Evolutionary conservation across 805 yeast species (phyloP).

Genomic region (Zygosaccharomyces bisporus): DNA sequence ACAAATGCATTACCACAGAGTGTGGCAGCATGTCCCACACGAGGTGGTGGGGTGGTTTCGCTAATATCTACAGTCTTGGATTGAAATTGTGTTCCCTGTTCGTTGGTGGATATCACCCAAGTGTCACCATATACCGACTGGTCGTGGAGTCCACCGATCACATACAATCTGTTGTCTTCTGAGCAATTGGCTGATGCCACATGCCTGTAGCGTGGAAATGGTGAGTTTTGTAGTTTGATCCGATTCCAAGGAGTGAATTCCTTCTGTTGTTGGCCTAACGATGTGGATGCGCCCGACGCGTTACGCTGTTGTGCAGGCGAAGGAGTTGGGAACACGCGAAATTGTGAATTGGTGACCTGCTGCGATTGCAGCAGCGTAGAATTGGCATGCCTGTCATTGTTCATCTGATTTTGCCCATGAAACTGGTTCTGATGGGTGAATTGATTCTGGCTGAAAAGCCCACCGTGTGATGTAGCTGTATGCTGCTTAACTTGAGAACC

Average conservation of each 20-base stretch:
- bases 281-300: slow-evolving; percentile 31
- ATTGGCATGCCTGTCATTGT: slow-evolving; percentile 8
- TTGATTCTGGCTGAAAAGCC: slow-evolving; percentile 9
- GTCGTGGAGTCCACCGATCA: slow-evolving; percentile 95
- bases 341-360: slow-evolving; percentile 9
- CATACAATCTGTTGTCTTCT: slow-evolving; percentile 73
- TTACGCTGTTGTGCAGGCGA: slow-evolving; percentile 31
- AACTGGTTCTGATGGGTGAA: slow-evolving; percentile 17
- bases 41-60: slow-evolving; percentile 85
- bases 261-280: slow-evolving; percentile 21
- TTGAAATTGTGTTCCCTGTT: slow-evolving; percentile 38
- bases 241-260: slow-evolving; percentile 61
- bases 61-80: slow-evolving; percentile 60
- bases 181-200: slow-evolving; percentile 74
- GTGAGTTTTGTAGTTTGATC: slow-evolving; percentile 63
- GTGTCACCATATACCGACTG: slow-evolving; percentile 92
- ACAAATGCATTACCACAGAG: slow-evolving; percentile 93
- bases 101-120: slow-evolving; percentile 66
- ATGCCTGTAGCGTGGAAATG: slow-evolving; percentile 94
- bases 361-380: slow-evolving; percentile 19
- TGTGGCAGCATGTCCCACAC: slow-evolving; percentile 93
- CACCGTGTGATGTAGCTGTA: slow-evolving; percentile 2
- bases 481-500: slow-evolving; percentile 10
- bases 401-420: slow-evolving; percentile 15
- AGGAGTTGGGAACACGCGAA: slow-evolving; percentile 26